Conservation (phyloP, 495 filamentous ascomycete genomes). For the Xylaria curta region DNA sequence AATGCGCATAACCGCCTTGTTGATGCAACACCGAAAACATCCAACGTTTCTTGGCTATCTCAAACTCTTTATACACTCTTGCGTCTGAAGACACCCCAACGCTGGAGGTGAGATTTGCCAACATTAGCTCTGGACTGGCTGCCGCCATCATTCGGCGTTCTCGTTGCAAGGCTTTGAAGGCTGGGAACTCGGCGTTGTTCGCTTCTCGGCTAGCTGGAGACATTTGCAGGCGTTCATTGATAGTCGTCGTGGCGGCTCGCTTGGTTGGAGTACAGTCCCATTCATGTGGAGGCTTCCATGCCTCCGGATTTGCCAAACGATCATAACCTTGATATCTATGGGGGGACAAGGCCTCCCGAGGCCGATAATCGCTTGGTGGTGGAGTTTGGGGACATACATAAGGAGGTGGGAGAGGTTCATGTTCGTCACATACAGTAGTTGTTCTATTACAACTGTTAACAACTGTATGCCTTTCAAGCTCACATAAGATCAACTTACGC, state of each 20-base stretch:
- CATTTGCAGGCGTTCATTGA: conserved; percentile 28
- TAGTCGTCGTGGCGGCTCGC: conserved; percentile 23
- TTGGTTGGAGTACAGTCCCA: conserved; percentile 42
- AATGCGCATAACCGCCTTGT: conserved; percentile 34
- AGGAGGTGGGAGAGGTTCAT: conserved; percentile 32
- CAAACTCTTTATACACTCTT: conserved; percentile 46
- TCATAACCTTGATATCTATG: conserved; percentile 32
- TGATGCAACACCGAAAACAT: conserved; percentile 49
- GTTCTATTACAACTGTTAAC: conserved; percentile 29
- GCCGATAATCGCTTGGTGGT: conserved; percentile 31
- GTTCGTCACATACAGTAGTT: conserved; percentile 33
- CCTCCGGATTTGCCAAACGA: conserved; percentile 39
- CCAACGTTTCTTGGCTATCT: conserved; percentile 52
- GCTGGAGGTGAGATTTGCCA: conserved; percentile 52
- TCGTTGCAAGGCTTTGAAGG: conserved; percentile 43
- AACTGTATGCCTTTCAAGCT: neutral
- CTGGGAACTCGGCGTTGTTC: conserved; percentile 35
- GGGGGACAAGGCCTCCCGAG: conserved; percentile 28
- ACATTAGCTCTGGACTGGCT: conserved; percentile 49
- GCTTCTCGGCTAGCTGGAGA: conserved; percentile 27
- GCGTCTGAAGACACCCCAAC: conserved; percentile 49
- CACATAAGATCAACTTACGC: conserved; percentile 29
- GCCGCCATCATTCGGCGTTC: conserved; percentile 52
- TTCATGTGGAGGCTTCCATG: conserved; percentile 51
- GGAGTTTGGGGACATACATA: conserved; percentile 35